A percentile compares a stretch with the other conserved stretches of the same genome.
phyloP scores from a whole-genome alignment of 2,329 filamentous ascomycete genomes.

The Aspergillus sp. region DNA sequence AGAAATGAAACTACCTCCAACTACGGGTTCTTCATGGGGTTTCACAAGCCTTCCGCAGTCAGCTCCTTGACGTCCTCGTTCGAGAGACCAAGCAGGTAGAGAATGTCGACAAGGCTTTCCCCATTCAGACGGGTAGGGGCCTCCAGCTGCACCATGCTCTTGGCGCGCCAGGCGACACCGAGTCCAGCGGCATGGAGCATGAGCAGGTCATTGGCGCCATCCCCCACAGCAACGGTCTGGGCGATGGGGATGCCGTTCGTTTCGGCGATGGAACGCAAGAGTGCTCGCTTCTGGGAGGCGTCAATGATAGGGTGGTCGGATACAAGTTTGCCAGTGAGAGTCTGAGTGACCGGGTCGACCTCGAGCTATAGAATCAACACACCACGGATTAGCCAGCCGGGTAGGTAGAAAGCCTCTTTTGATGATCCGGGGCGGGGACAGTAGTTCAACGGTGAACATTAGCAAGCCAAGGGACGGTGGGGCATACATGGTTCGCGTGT shows the following conservation, averaged over 20 bases:
- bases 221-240: constrained; percentile 60
- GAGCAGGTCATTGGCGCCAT: constrained; percentile 64
- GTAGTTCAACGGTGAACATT: background rate
- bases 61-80: constrained; percentile 52
- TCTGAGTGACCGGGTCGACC: constrained; percentile 45
- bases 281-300: constrained; percentile 56
- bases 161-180: constrained; percentile 64
- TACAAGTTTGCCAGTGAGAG: constrained; percentile 59
- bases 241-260: constrained; percentile 55
- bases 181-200: constrained; percentile 64
- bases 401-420: background rate
- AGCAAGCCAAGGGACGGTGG: background rate
- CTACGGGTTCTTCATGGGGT: background rate
- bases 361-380: constrained; percentile 42
- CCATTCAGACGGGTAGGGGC: constrained; percentile 61
- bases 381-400: background rate
- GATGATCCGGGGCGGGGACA: background rate
- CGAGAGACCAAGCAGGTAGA: constrained; percentile 57
- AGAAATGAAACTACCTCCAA: background rate
- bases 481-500: constrained; percentile 74
- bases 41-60: constrained; percentile 15
- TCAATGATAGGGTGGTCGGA: constrained; percentile 57
- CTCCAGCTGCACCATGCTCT: constrained; percentile 62
- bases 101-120: constrained; percentile 56
- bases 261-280: constrained; percentile 55